Conservation (phyloP, 1,139 yeast species). For the Hyphopichia burtonii region DNA sequence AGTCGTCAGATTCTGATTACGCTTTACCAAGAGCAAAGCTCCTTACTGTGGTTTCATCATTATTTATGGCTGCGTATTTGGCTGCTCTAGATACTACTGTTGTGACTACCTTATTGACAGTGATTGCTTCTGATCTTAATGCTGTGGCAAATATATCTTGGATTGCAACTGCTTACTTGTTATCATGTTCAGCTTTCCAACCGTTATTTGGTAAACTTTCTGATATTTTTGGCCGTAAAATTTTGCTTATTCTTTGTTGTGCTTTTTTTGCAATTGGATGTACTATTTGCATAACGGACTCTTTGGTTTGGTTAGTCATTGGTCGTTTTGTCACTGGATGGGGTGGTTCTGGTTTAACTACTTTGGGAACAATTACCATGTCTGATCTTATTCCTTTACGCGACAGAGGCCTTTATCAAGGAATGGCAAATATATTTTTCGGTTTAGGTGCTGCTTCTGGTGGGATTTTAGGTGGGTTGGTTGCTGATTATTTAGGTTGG, state of each 20-base stretch:
- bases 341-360: conserved; percentile 57
- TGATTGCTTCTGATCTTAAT: conserved; percentile 44
- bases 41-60: conserved; percentile 29
- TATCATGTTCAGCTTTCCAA: conserved; percentile 47
- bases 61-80: conserved; percentile 39
- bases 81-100: conserved; percentile 48
- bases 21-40: conserved; percentile 35
- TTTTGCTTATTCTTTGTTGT: conserved; percentile 33
- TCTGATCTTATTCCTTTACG: conserved; percentile 53
- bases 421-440: conserved; percentile 48
- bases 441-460: conserved; percentile 56
- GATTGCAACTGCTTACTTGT: conserved; percentile 47
- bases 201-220: conserved; percentile 85
- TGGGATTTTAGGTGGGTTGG: conserved; percentile 63
- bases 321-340: conserved; percentile 58
- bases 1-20: conserved; percentile 15
- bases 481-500: conserved; percentile 81
- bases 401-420: conserved; percentile 54
- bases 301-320: conserved; percentile 48
- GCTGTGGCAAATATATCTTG: conserved; percentile 42
- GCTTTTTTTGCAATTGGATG: conserved; percentile 41
- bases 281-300: conserved; percentile 37
- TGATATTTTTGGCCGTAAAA: conserved; percentile 80
- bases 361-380: conserved; percentile 51
- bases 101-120: conserved; percentile 42